phyloP scores from a whole-genome alignment of 306 rosid species.

The Quercus suber region DNA sequence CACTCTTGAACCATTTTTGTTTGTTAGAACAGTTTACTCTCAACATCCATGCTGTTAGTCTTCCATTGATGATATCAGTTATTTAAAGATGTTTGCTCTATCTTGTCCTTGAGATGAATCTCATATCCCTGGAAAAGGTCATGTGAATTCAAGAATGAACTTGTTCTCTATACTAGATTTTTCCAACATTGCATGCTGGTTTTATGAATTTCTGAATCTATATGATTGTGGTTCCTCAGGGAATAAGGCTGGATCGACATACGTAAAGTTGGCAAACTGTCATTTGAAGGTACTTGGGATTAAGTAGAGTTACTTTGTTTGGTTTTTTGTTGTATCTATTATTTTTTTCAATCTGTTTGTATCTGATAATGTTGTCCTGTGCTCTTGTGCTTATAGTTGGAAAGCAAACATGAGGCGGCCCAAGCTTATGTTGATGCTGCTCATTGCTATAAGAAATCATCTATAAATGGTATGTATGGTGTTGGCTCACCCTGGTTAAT shows the following conservation, averaged over 20 bases:
- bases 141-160: background rate
- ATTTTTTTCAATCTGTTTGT: slow-evolving; percentile 1
- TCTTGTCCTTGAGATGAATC: background rate
- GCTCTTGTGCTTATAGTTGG: slow-evolving; percentile 50
- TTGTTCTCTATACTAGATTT: background rate
- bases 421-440: slow-evolving; percentile 91
- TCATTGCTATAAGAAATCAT: slow-evolving; percentile 82
- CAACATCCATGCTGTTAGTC: background rate
- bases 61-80: background rate
- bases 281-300: slow-evolving; percentile 63
- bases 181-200: background rate
- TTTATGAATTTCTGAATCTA: slow-evolving; percentile 17
- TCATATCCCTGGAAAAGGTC: background rate
- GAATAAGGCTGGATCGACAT: slow-evolving; percentile 79
- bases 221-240: slow-evolving; percentile 42
- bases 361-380: background rate
- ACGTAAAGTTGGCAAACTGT: slow-evolving; percentile 73
- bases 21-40: background rate
- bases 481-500: background rate
- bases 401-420: slow-evolving; percentile 95
- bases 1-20: background rate
- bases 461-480: slow-evolving; percentile 52
- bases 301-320: background rate
- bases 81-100: background rate
- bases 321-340: background rate